phyloP scores from a whole-genome alignment of 257 asterid species.

The Misopates orontium region DNA sequence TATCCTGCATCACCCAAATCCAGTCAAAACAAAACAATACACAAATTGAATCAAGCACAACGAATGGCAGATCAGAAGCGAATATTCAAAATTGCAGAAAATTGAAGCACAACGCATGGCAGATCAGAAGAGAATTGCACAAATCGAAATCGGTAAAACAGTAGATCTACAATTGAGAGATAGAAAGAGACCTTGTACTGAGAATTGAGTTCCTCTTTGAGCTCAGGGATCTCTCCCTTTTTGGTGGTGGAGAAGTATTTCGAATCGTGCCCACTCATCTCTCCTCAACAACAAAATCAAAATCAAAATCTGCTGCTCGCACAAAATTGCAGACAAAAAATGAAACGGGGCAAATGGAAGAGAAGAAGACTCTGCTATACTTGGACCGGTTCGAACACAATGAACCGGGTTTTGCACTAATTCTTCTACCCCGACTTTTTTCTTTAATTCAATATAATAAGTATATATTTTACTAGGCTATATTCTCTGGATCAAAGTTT shows the following conservation, averaged over 20 bases:
- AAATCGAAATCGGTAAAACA: slow-evolving; percentile 26
- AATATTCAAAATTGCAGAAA: no score
- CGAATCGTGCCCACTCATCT: slow-evolving; percentile 99
- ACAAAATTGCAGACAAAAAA: no score
- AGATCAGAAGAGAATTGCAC: not conserved
- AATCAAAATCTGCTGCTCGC: slow-evolving; percentile 13
- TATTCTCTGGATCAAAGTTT: no score
- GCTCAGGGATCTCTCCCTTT: slow-evolving; percentile 99
- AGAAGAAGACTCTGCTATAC: no score
- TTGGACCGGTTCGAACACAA: no score
- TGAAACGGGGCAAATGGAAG: no score
- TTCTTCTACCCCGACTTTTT: no score
- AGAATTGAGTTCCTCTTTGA: slow-evolving; percentile 97
- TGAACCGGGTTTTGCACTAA: no score
- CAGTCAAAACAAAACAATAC: slow-evolving; percentile 21
- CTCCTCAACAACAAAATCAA: no score
- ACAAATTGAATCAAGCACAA: slow-evolving; percentile 7
- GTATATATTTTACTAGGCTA: no score
- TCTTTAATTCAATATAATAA: no score
- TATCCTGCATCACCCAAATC: slow-evolving; percentile 67
- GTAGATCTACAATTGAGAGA: slow-evolving; percentile 48
- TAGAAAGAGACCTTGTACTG: slow-evolving; percentile 80
- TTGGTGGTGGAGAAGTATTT: slow-evolving; percentile 98
- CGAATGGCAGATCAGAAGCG: slow-evolving; percentile 17
- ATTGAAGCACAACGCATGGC: no score